Percentiles rank a stretch among this genome's conserved stretches.
Evolutionary conservation across 164 flowering plant species (phyloP).

Genomic region (Hamamelis virginiana): DNA sequence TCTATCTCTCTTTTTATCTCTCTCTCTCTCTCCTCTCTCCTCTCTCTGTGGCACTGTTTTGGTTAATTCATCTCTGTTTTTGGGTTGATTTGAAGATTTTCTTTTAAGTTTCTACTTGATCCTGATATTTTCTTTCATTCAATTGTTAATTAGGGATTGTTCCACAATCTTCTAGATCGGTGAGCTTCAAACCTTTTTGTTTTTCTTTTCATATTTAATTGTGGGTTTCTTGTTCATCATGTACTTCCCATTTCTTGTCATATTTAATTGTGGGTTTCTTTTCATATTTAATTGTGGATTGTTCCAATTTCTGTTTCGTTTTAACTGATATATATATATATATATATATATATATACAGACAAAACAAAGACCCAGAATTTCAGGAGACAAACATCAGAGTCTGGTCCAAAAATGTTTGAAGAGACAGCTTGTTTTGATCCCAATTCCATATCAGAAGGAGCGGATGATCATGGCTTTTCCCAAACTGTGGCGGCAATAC

Average conservation of each 20-base stretch:
- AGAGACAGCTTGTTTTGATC: slow-evolving; percentile 39
- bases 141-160: neutral
- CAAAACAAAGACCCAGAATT: neutral
- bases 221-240: too few relatives aligned
- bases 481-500: neutral
- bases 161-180: too few relatives aligned
- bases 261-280: too few relatives aligned
- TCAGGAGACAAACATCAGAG: too few relatives aligned
- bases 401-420: slow-evolving; percentile 26
- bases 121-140: neutral
- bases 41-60: slow-evolving; percentile 2
- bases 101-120: neutral
- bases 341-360: neutral
- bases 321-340: neutral
- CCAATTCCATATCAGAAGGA: slow-evolving; percentile 27
- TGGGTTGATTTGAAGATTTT: neutral
- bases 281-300: too few relatives aligned
- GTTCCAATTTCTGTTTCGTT: too few relatives aligned
- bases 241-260: too few relatives aligned
- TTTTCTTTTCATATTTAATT: too few relatives aligned
- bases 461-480: slow-evolving; percentile 14
- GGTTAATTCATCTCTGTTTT: too few relatives aligned
- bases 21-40: too few relatives aligned
- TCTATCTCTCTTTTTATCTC: neutral
- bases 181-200: too few relatives aligned